A percentile compares a stretch with the other conserved stretches of the same genome.
phyloP scores from a whole-genome alignment of 768 basidiomycete species.

The Russula lepida region DNA sequence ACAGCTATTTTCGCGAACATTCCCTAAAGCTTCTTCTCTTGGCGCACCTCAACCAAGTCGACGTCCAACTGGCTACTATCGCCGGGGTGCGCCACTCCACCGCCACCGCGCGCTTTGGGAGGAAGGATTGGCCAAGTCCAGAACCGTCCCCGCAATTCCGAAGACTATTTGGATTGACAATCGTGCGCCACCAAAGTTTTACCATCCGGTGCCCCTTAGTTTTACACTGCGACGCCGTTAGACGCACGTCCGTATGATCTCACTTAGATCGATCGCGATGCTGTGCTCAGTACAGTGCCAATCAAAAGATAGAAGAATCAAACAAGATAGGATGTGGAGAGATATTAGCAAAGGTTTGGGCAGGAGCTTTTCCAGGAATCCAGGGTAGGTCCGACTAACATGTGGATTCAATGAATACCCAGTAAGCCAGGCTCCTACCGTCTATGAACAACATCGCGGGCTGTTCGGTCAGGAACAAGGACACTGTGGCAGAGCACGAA shows the following conservation, averaged over 20 bases:
- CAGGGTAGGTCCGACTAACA: neutral
- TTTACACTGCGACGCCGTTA: neutral
- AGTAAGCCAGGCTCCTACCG: too few species aligned
- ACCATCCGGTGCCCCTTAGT: neutral
- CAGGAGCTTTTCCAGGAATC: neutral
- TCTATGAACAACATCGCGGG: neutral
- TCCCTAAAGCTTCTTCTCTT: neutral
- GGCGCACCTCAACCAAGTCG: neutral
- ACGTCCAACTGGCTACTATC: neutral
- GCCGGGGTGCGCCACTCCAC: neutral
- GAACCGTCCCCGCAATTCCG: neutral
- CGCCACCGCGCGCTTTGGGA: neutral
- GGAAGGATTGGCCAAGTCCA: neutral
- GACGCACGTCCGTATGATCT: neutral
- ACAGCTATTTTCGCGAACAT: neutral
- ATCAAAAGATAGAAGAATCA: neutral
- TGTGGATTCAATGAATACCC: neutral
- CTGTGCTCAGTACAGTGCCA: neutral
- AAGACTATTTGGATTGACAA: neutral
- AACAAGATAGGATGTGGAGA: neutral
- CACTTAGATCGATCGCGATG: neutral
- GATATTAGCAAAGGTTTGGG: neutral
- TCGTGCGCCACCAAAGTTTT: neutral
- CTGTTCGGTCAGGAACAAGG: conserved; percentile 82
- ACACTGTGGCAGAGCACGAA: conserved; percentile 53